Percentiles rank a stretch among this genome's conserved stretches.
Conservation (phyloP, 2,329 filamentous ascomycete genomes). For the Hypoxylon sp. region DNA sequence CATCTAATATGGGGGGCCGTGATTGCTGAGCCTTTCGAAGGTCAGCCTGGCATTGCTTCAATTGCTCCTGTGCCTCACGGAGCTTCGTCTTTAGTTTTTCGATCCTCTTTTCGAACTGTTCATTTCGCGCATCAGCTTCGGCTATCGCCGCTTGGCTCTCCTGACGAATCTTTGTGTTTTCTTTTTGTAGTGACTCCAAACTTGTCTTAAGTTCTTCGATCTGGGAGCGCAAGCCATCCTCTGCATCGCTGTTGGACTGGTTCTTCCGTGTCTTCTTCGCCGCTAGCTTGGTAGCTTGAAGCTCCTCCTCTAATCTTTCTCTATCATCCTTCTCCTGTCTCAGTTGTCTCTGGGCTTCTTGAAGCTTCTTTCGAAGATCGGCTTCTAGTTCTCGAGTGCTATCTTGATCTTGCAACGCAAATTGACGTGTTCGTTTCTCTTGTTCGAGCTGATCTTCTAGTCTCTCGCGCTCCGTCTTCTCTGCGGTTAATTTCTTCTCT, state of each 20-base stretch:
- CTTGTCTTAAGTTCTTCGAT: constrained; percentile 53
- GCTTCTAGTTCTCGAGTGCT: constrained; percentile 53
- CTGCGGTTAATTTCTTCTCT: constrained; percentile 53
- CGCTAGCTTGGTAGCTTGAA: constrained; percentile 52
- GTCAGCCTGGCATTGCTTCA: constrained; percentile 73
- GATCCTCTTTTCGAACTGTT: constrained; percentile 78
- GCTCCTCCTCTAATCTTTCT: constrained; percentile 56
- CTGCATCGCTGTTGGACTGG: constrained; percentile 37
- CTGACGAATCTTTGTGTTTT: constrained; percentile 63
- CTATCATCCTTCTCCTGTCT: constrained; percentile 53
- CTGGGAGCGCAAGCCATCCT: constrained; percentile 52
- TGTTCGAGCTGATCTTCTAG: constrained; percentile 55
- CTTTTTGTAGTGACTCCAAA: constrained; percentile 60
- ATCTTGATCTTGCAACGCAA: constrained; percentile 53
- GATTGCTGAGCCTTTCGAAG: constrained; percentile 58
- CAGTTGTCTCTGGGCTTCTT: constrained; percentile 52
- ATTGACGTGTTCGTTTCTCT: constrained; percentile 51
- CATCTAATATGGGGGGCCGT: constrained; percentile 57
- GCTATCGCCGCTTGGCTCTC: constrained; percentile 68
- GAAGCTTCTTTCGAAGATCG: constrained; percentile 54
- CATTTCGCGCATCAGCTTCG: constrained; percentile 74
- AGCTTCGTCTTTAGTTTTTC: constrained; percentile 79
- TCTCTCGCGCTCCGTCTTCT: constrained; percentile 53
- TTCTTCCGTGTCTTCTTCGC: constrained; percentile 53
- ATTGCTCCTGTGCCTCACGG: constrained; percentile 77